A percentile compares a stretch with the other conserved stretches of the same genome.
These are phyloP conservation scores for Tuctoria greenei DNA, from an alignment of 176 grass and related monocot genomes.

Conservation along the genomic window DNA sequence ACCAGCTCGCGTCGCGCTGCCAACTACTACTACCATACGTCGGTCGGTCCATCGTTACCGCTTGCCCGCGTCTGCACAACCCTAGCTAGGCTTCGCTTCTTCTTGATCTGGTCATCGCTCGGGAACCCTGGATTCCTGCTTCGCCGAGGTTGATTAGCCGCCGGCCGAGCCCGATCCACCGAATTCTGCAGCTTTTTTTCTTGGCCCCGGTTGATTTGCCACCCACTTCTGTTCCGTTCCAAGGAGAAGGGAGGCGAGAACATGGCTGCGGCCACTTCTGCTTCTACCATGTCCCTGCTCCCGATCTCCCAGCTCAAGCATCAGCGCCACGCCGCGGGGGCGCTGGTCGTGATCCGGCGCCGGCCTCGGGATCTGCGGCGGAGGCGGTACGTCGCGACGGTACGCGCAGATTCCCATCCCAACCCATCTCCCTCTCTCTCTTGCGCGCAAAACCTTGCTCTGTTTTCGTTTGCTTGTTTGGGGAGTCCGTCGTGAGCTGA, in stretches of 20 bases:
- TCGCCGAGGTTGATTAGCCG: conserved; percentile 18
- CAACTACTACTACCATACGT: neutral
- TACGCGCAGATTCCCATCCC: neutral
- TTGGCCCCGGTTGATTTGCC: neutral
- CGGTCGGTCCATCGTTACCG: neutral
- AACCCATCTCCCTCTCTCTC: neutral
- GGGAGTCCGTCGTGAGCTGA: neutral
- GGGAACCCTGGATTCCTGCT: neutral
- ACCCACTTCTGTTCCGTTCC: neutral
- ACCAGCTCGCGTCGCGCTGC: neutral
- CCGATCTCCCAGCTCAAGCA: conserved; percentile 54
- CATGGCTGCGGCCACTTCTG: conserved; percentile 37
- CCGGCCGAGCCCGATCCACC: neutral
- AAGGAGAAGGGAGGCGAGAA: neutral
- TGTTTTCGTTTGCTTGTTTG: neutral
- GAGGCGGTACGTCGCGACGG: conserved; percentile 43
- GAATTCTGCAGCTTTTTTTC: neutral
- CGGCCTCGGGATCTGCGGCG: neutral
- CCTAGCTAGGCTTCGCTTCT: too few relatives aligned
- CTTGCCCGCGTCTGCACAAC: neutral
- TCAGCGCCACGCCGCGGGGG: conserved; percentile 21
- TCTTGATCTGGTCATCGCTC: neutral
- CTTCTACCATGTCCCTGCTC: conserved; percentile 54
- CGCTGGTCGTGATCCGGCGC: conserved; percentile 35
- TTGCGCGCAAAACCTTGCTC: neutral